These are phyloP conservation scores for Hypholoma sublateritium DNA, from an alignment of 768 basidiomycete genomes.

Conservation along the genomic window DNA sequence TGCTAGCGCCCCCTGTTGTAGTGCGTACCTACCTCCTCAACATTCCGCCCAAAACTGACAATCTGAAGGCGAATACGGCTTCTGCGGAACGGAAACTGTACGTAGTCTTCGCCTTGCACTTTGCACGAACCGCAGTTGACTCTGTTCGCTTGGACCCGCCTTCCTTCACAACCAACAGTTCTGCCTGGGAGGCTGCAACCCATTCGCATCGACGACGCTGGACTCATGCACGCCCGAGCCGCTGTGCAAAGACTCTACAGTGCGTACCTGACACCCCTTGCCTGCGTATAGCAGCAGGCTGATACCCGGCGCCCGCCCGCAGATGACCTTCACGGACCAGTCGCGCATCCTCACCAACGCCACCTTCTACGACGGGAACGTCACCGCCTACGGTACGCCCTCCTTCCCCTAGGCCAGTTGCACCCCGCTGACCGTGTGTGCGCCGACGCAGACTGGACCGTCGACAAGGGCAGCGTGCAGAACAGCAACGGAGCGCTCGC, in stretches of 20 bases:
- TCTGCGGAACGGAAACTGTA: conserved; percentile 48
- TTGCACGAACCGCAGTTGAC: not conserved
- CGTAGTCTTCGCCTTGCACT: conserved; percentile 14
- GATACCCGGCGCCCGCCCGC: not conserved
- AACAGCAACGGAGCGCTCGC: conserved; percentile 71
- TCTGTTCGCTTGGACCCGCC: too few relatives aligned
- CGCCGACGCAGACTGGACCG: conserved; percentile 57
- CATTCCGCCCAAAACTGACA: not conserved
- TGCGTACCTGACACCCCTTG: too few relatives aligned
- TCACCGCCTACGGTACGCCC: conserved; percentile 57
- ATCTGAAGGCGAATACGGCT: conserved; percentile 50
- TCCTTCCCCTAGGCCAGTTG: not conserved
- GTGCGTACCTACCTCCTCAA: conserved; percentile 29
- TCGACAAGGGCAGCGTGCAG: conserved; percentile 66
- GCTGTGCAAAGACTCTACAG: conserved; percentile 62
- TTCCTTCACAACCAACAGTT: conserved; percentile 40
- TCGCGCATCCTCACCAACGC: conserved; percentile 66
- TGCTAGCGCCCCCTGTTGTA: conserved; percentile 49
- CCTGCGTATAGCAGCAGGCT: not conserved
- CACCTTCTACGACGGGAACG: conserved; percentile 73
- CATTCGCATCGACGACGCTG: conserved; percentile 61
- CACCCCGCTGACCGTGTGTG: not conserved
- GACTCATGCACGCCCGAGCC: conserved; percentile 73
- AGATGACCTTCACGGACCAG: conserved; percentile 67
- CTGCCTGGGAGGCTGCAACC: conserved; percentile 87